These are phyloP conservation scores for Mortierella sp. DNA, from an alignment of 371 early-diverging fungal species.

Conservation along the genomic window DNA sequence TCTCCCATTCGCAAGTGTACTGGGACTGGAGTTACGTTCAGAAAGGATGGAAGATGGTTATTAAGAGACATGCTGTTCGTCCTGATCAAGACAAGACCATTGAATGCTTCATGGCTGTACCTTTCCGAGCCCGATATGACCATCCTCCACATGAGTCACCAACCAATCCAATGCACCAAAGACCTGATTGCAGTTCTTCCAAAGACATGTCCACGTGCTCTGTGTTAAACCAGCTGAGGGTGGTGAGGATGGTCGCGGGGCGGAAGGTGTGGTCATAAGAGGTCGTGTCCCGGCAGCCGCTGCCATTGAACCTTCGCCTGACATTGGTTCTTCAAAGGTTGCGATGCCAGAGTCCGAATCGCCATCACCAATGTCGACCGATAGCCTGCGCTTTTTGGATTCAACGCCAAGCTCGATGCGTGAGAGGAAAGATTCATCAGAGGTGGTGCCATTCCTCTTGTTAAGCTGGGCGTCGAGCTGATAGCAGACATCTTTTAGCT, in stretches of 20 bases:
- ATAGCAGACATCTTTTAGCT: conserved; percentile 51
- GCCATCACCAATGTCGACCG: conserved; percentile 30
- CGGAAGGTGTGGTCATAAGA: neutral
- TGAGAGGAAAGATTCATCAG: conserved; percentile 43
- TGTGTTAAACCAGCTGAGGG: conserved; percentile 16
- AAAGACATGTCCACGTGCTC: conserved; percentile 54
- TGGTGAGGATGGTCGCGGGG: conserved; percentile 12
- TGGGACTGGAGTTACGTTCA: conserved; percentile 30
- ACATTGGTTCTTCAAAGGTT: conserved; percentile 19
- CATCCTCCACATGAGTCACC: conserved; percentile 48
- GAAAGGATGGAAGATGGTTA: neutral
- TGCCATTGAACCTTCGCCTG: conserved; percentile 12
- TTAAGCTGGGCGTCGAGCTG: conserved; percentile 52
- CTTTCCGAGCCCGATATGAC: conserved; percentile 51
- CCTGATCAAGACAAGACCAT: too few species aligned
- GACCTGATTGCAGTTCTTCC: conserved; percentile 54
- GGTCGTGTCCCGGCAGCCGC: neutral
- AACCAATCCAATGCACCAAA: conserved; percentile 51
- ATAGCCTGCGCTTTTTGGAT: conserved; percentile 43
- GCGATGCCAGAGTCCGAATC: conserved; percentile 28
- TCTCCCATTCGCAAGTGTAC: conserved; percentile 54
- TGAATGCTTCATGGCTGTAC: conserved; percentile 10
- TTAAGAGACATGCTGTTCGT: too few species aligned
- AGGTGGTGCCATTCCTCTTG: conserved; percentile 32
- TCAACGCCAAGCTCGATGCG: conserved; percentile 31